phyloP scores from a whole-genome alignment of 176 grass and related monocot species.

The Rhynchospora pubera region DNA sequence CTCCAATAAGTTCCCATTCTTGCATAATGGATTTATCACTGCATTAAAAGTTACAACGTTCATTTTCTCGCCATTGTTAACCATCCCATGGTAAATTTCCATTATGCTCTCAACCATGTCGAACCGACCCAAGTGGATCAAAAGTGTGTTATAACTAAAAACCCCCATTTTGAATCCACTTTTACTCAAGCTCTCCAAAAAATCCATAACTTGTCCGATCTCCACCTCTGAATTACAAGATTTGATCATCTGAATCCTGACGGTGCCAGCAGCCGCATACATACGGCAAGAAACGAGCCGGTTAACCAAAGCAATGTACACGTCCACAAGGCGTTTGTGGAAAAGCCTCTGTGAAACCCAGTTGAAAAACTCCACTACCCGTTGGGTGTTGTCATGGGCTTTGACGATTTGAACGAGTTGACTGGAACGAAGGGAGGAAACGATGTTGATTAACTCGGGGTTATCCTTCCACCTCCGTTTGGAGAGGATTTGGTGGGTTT shows the following conservation, averaged over 20 bases:
- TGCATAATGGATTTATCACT: constrained; percentile 36
- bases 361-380: constrained; percentile 22
- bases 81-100: constrained; percentile 27
- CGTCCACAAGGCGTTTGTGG: constrained; percentile 23
- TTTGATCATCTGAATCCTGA: constrained; percentile 35
- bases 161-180: constrained; percentile 18
- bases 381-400: constrained; percentile 13
- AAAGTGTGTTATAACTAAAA: constrained; percentile 27
- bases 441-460: constrained; percentile 25
- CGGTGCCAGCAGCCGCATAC: constrained; percentile 1
- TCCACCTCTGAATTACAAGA: constrained; percentile 23
- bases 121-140: constrained; percentile 29
- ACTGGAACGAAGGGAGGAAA: constrained; percentile 12
- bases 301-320: constrained; percentile 21
- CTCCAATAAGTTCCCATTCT: constrained; percentile 35
- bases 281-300: constrained; percentile 25
- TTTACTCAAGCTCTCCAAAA: constrained; percentile 6
- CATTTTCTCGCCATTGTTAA: constrained; percentile 2
- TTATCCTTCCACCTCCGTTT: constrained; percentile 26
- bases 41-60: constrained; percentile 36
- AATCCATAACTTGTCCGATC: constrained; percentile 28
- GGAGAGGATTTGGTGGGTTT: constrained; percentile 26
- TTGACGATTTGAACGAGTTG: constrained; percentile 28
- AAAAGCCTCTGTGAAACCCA: constrained; percentile 32
- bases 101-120: constrained; percentile 25